Evolutionary conservation across 176 grass and related monocot genomes (phyloP), one percentile per base, ranked within the genome.

Genomic region (Cymbopogon citratus): DNA sequence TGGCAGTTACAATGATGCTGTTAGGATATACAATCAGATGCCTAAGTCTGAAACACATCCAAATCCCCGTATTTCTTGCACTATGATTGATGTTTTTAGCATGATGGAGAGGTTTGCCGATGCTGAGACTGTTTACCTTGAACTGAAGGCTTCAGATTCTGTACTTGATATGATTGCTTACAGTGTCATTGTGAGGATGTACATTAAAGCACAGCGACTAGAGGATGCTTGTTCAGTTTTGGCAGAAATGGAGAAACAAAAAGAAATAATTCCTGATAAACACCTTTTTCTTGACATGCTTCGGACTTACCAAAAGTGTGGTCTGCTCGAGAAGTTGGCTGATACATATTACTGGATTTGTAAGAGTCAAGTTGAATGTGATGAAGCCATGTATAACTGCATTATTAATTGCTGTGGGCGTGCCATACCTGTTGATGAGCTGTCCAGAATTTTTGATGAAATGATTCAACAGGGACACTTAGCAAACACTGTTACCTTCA

Each of bases 321-420:
- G 83, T 3, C 67, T 91, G 72, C 57, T 84, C 3, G 88, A 94
- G 84, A 98, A 98, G 83, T 85, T 93, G 73, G 64, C 86, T 75
- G 90, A 92, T 54, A 84, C 76, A 26, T 98, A 98, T 70, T 98
- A 98, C 70, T 88, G 88, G 95, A 91, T 98, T 64, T 84, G 78
- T 51, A 93, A 93, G 85, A 88, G 81, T 64, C 78, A 85, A 49
- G 77, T 89, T 75, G 66, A 89, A 72, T 93, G 82, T 63, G 95
- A 98, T 43, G 95, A 91, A 90, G 84, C 86, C 34, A 91, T 98
- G 95, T 91, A 98, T 46, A 98, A 94, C 63, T 94, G 92, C 82
- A 85, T 95, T 71, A 98, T 98, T 81, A 98, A 98, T 74, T 98
- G 95, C 71, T 98, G 95, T 70, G 92, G 90, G 5, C 81, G 49